Evolutionary conservation across 352 stramenopile species (phyloP).

Genomic region (Albugo candida): DNA sequence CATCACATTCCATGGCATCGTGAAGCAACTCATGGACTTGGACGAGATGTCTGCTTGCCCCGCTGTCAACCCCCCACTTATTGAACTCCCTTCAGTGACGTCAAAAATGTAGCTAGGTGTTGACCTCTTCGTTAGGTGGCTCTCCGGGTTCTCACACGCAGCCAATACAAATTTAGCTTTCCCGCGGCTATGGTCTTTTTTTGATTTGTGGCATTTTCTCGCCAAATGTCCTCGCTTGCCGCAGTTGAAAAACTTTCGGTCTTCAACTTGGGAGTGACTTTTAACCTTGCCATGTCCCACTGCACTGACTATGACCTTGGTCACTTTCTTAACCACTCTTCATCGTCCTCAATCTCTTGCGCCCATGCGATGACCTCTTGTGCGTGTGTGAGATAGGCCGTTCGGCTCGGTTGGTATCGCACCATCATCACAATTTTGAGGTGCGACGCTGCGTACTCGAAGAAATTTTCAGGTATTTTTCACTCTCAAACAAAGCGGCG

Average conservation of each 20-base stretch:
- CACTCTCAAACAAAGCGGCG: too few species aligned
- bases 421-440: background rate
- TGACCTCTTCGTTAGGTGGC: too few species aligned
- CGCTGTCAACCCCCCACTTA: background rate
- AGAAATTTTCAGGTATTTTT: background rate
- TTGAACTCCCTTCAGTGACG: background rate
- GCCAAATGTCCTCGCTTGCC: background rate
- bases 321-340: background rate
- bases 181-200: too few species aligned
- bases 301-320: background rate
- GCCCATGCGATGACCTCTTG: background rate
- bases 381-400: background rate
- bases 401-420: background rate
- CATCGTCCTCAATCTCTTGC: background rate
- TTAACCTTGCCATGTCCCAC: background rate
- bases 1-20: background rate
- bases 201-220: background rate
- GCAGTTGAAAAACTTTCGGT: background rate
- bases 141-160: too few species aligned
- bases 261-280: too few species aligned
- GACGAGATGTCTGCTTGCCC: background rate
- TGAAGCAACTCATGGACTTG: background rate
- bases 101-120: too few species aligned
- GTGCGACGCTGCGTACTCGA: background rate
- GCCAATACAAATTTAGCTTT: too few species aligned